These are phyloP conservation scores for Fragaria nilgerrensis DNA, from an alignment of 306 rosid species.

Conservation along the genomic window DNA sequence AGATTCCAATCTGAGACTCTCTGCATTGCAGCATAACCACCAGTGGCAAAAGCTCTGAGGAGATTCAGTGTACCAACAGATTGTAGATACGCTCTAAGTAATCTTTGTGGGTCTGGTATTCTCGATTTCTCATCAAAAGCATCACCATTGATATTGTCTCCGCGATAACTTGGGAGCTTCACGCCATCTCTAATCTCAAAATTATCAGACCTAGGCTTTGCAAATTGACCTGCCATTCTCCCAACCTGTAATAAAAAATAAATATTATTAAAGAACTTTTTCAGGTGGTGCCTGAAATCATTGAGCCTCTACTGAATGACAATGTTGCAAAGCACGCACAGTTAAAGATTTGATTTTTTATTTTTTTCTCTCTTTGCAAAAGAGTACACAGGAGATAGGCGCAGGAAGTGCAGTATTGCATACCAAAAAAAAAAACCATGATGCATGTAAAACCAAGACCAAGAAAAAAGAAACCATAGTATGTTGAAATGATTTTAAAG, in stretches of 20 bases:
- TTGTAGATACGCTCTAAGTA: slow-evolving; percentile 46
- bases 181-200: slow-evolving; percentile 42
- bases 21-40: slow-evolving; percentile 47
- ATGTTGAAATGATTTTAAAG: background rate
- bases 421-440: background rate
- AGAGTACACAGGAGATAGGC: background rate
- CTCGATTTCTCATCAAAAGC: slow-evolving; percentile 38
- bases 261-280: background rate
- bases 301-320: background rate
- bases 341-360: too few relatives aligned
- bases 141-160: slow-evolving; percentile 43
- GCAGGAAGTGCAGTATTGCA: background rate
- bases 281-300: background rate
- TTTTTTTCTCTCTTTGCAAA: too few relatives aligned
- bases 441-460: background rate
- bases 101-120: slow-evolving; percentile 41
- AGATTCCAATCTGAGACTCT: slow-evolving; percentile 49
- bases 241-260: slow-evolving; percentile 26
- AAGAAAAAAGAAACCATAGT: background rate
- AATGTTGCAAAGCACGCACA: background rate
- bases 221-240: slow-evolving; percentile 49
- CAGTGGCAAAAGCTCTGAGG: slow-evolving; percentile 46
- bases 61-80: slow-evolving; percentile 45
- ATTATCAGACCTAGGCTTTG: slow-evolving; percentile 39
- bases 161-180: slow-evolving; percentile 39